Evolutionary conservation across 352 stramenopile species (phyloP).

Genomic region (Phytophthora syringae): DNA sequence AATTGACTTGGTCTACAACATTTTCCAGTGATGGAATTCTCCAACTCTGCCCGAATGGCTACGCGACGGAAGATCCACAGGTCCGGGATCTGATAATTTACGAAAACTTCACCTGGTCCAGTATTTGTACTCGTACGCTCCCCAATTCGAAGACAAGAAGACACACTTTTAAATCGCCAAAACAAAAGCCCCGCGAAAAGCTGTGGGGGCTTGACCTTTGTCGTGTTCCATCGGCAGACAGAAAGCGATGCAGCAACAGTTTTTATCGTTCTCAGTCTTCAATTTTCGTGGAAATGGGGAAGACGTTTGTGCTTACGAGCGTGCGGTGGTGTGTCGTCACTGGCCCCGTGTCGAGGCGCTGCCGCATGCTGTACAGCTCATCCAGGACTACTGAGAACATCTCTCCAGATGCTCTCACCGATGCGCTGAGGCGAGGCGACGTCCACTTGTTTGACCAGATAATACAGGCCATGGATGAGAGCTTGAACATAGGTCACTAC

Average conservation of each 20-base stretch:
- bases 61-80: too few species aligned
- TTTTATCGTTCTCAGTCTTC: neutral
- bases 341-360: neutral
- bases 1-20: too few species aligned
- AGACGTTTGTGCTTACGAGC: neutral
- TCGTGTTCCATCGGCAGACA: neutral
- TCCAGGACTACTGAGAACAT: constrained; percentile 1
- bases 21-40: too few species aligned
- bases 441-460: constrained; percentile 2
- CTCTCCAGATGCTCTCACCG: constrained; percentile 1
- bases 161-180: too few species aligned
- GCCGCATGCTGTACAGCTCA: constrained; percentile 10
- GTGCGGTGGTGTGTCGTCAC: constrained; percentile 13
- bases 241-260: neutral
- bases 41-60: too few species aligned
- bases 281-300: neutral
- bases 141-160: too few species aligned
- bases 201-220: neutral
- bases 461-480: neutral
- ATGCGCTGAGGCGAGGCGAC: neutral
- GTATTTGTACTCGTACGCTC: too few species aligned
- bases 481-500: neutral
- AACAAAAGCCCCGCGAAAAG: too few species aligned
- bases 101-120: too few species aligned
- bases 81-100: too few species aligned